phyloP scores from a whole-genome alignment of 2,329 filamentous ascomycete species.

The Hawksworthiomyces lignivorus region DNA sequence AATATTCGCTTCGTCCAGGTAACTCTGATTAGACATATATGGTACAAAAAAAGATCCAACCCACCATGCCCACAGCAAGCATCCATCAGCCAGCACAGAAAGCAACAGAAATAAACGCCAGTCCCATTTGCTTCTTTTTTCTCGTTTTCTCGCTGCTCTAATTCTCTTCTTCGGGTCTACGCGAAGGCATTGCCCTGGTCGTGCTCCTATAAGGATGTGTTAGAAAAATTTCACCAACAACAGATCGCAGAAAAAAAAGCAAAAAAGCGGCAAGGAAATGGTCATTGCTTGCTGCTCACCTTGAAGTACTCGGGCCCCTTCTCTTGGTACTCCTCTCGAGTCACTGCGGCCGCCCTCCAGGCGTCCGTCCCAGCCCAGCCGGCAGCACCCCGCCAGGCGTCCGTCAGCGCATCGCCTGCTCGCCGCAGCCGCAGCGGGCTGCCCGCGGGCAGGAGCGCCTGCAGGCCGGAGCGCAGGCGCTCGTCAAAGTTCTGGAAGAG shows the following conservation, averaged over 20 bases:
- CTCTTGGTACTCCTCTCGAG: conserved; percentile 77
- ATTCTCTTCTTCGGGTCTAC: no score
- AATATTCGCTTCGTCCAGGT: no score
- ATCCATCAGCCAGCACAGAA: neutral
- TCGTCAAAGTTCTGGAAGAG: conserved; percentile 84
- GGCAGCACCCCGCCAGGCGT: conserved; percentile 91
- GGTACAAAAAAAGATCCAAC: no score
- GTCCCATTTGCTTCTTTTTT: neutral
- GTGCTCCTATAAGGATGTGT: conserved; percentile 46
- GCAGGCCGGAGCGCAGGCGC: conserved; percentile 64
- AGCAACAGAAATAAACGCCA: neutral
- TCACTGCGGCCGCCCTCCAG: conserved; percentile 60
- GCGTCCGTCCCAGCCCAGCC: conserved; percentile 62
- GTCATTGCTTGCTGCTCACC: no score
- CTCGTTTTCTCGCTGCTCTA: no score
- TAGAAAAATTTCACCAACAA: no score
- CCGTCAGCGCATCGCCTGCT: conserved; percentile 68
- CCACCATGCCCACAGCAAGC: neutral
- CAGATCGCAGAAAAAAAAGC: no score
- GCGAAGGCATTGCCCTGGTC: conserved; percentile 52
- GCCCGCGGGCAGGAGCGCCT: conserved; percentile 62
- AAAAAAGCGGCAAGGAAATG: neutral
- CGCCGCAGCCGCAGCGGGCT: conserved; percentile 61
- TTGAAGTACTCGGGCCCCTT: conserved; percentile 93
- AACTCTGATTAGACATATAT: no score